Conservation (phyloP, 2,329 filamentous ascomycete genomes). For the Knufia fluminis region DNA sequence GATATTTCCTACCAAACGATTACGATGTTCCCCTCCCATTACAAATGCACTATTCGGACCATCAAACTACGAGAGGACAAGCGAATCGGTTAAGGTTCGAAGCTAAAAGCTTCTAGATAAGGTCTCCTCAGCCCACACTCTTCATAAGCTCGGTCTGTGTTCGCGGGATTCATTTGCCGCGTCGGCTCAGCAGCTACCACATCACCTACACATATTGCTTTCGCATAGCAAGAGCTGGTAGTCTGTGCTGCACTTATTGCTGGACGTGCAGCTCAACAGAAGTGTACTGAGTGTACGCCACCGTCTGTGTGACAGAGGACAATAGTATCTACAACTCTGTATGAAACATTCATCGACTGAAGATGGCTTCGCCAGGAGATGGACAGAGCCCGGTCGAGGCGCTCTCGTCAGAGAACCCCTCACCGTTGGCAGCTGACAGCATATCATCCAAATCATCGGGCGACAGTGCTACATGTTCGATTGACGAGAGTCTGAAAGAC, state of each 20-base stretch:
- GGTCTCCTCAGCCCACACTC: not conserved
- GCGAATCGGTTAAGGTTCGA: not conserved
- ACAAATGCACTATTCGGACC: not conserved
- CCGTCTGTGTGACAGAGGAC: too few species aligned
- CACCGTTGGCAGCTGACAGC: constrained; percentile 3
- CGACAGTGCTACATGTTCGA: constrained; percentile 26
- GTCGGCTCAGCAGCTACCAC: too few species aligned
- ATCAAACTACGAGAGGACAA: not conserved
- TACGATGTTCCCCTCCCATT: not conserved
- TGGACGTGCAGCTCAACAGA: not conserved
- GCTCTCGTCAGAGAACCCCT: not conserved
- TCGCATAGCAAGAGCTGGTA: too few species aligned
- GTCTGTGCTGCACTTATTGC: not conserved
- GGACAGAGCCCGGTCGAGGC: not conserved
- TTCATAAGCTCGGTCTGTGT: not conserved
- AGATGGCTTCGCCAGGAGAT: not conserved
- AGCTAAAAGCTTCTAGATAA: not conserved
- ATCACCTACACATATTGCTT: too few species aligned
- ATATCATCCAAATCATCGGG: constrained; percentile 8
- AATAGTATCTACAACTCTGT: too few species aligned
- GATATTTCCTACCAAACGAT: too few species aligned
- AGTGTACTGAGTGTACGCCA: not conserved
- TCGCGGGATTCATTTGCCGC: not conserved
- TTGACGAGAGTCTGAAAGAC: constrained; percentile 35
- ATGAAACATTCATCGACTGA: not conserved